Conservation (phyloP, 2,329 filamentous ascomycete species). For the Apiospora sp. region DNA sequence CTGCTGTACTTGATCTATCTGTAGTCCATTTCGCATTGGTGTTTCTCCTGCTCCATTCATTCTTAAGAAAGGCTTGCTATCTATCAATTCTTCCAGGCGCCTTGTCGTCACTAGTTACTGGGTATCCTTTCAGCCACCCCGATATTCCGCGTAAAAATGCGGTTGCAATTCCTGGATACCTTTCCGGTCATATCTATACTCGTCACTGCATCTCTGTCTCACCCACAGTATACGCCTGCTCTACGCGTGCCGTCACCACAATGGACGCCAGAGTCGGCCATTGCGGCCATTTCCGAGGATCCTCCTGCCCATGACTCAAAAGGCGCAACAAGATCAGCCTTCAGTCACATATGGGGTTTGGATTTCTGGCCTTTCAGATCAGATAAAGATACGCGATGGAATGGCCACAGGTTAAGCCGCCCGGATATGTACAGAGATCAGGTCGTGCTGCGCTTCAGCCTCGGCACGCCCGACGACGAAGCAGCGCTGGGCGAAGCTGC, state of each 20-base stretch:
- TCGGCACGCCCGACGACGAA: constrained; percentile 57
- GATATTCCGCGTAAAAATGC: constrained; percentile 5
- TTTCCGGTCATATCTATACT: neutral
- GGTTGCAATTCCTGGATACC: neutral
- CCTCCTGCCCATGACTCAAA: neutral
- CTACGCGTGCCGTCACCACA: neutral
- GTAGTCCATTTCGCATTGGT: neutral
- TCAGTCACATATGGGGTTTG: neutral
- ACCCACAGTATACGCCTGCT: neutral
- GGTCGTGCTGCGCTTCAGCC: constrained; percentile 88
- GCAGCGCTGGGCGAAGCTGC: constrained; percentile 39
- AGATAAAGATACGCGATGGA: constrained; percentile 33
- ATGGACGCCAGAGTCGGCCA: neutral
- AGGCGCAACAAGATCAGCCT: neutral
- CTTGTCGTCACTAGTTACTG: constrained; percentile 10
- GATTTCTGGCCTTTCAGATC: constrained; percentile 31
- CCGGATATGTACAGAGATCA: constrained; percentile 72
- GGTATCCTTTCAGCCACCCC: constrained; percentile 7
- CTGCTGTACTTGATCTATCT: neutral
- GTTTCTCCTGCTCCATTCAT: neutral
- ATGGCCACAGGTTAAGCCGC: constrained; percentile 39
- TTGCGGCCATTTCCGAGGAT: neutral
- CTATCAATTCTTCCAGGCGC: neutral
- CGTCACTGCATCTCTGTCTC: constrained; percentile 3
- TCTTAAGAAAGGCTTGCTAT: neutral